These are phyloP conservation scores for Rhizophagus sp. DNA, from an alignment of 192 early-diverging fungal genomes.

Conservation along the genomic window DNA sequence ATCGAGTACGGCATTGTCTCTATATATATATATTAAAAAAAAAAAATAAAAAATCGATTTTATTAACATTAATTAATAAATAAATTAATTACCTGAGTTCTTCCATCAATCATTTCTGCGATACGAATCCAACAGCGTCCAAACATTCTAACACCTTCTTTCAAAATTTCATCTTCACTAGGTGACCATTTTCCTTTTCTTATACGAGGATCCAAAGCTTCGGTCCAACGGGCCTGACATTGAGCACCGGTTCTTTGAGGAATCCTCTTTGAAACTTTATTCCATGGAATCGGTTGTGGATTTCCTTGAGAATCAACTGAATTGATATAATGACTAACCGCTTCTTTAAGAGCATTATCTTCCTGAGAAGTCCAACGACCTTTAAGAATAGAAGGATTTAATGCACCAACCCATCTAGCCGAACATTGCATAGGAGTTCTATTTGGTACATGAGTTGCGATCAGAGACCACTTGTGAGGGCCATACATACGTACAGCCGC, in stretches of 20 bases:
- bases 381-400: slow-evolving; percentile 54
- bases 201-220: slow-evolving; percentile 58
- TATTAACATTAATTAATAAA: not conserved
- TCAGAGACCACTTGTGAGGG: slow-evolving; percentile 50
- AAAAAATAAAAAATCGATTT: too few species aligned
- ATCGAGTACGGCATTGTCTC: slow-evolving; percentile 61
- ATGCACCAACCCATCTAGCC: slow-evolving; percentile 51
- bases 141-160: slow-evolving; percentile 50
- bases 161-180: slow-evolving; percentile 53
- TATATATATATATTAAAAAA: not conserved
- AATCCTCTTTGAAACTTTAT: slow-evolving; percentile 47
- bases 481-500: slow-evolving; percentile 44
- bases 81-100: slow-evolving; percentile 49
- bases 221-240: slow-evolving; percentile 61
- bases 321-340: slow-evolving; percentile 40
- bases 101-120: slow-evolving; percentile 54
- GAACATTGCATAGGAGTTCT: slow-evolving; percentile 57
- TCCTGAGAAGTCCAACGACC: slow-evolving; percentile 54
- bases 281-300: slow-evolving; percentile 47
- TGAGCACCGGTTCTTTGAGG: slow-evolving; percentile 58
- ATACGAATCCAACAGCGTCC: slow-evolving; percentile 62
- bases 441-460: slow-evolving; percentile 51
- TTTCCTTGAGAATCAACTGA: slow-evolving; percentile 41
- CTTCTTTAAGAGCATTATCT: slow-evolving; percentile 42
- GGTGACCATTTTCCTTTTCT: slow-evolving; percentile 53